Evolutionary conservation across 139 green algal genomes (phyloP).

Genomic region (Tetradesmus lagerheimii): DNA sequence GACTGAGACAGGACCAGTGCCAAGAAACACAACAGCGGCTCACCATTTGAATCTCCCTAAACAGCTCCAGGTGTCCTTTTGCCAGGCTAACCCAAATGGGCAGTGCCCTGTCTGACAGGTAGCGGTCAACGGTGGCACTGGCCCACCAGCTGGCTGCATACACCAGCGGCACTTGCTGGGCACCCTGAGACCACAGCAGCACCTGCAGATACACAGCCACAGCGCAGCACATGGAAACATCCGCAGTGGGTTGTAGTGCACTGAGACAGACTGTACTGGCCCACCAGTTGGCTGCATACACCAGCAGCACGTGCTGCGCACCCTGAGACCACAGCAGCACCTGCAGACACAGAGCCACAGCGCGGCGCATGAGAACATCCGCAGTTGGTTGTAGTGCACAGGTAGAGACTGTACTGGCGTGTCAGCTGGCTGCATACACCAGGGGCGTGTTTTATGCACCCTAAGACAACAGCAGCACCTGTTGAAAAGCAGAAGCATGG

Average conservation of each 20-base stretch:
- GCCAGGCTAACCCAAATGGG: conserved; percentile 45
- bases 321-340: conserved; percentile 9
- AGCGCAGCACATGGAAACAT: too few relatives aligned
- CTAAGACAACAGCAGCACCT: neutral
- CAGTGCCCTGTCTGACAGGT: conserved; percentile 2
- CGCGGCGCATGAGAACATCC: too few relatives aligned
- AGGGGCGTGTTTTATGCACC: neutral
- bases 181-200: conserved; percentile 3
- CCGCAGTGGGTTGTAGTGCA: too few relatives aligned
- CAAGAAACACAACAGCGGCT: neutral
- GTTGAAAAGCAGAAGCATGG: neutral
- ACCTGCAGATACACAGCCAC: too few relatives aligned
- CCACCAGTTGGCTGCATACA: conserved; percentile 97
- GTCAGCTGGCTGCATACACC: too few relatives aligned
- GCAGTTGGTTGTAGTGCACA: too few relatives aligned
- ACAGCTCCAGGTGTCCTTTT: conserved; percentile 29
- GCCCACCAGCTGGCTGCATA: conserved; percentile 97
- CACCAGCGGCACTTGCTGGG: conserved; percentile 69
- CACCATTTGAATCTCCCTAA: conserved; percentile 31
- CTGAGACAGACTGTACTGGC: too few relatives aligned
- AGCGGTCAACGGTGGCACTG: conserved; percentile 61
- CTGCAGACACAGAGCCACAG: neutral
- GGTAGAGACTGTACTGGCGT: neutral
- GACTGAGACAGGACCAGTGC: too few relatives aligned
- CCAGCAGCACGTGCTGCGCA: conserved; percentile 58